These are phyloP conservation scores for Trichomonascus vanleenenianus DNA, from an alignment of 805 yeast species.

Conservation along the genomic window DNA sequence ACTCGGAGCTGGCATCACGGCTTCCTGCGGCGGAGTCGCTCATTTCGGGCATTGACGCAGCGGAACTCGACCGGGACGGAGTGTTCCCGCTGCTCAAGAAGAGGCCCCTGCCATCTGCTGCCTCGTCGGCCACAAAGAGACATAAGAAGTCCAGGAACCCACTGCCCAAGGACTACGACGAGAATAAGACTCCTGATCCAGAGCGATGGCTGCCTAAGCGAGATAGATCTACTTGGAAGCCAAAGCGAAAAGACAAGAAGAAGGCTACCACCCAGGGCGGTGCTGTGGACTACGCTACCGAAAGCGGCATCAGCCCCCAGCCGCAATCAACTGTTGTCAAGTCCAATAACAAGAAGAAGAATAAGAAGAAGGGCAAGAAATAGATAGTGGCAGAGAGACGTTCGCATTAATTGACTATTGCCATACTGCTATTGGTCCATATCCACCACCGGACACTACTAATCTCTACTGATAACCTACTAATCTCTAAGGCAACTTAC, in stretches of 20 bases:
- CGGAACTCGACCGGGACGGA: conserved; percentile 15
- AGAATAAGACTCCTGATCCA: conserved; percentile 38
- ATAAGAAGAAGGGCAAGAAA: conserved; percentile 30
- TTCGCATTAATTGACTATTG: background rate
- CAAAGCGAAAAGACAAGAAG: conserved; percentile 58
- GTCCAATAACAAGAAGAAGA: conserved; percentile 19
- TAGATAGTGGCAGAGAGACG: conserved; percentile 6
- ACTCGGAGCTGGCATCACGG: background rate
- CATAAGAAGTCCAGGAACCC: conserved; percentile 24
- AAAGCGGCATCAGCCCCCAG: conserved; percentile 7
- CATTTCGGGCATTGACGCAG: conserved; percentile 21
- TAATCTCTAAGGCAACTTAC: no score
- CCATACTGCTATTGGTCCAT: no score
- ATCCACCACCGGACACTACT: no score
- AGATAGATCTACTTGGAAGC: conserved; percentile 76
- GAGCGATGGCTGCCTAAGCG: conserved; percentile 92
- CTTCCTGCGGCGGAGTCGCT: conserved; percentile 14
- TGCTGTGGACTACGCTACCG: conserved; percentile 32
- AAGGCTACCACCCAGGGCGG: conserved; percentile 55
- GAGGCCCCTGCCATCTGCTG: conserved; percentile 19
- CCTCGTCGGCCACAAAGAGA: conserved; percentile 20
- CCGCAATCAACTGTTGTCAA: conserved; percentile 8
- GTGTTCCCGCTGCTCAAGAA: conserved; percentile 22
- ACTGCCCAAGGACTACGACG: conserved; percentile 37
- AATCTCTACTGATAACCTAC: no score